phyloP scores from a whole-genome alignment of 2,329 filamentous ascomycete species.

The Aspergillus aculeatinus region DNA sequence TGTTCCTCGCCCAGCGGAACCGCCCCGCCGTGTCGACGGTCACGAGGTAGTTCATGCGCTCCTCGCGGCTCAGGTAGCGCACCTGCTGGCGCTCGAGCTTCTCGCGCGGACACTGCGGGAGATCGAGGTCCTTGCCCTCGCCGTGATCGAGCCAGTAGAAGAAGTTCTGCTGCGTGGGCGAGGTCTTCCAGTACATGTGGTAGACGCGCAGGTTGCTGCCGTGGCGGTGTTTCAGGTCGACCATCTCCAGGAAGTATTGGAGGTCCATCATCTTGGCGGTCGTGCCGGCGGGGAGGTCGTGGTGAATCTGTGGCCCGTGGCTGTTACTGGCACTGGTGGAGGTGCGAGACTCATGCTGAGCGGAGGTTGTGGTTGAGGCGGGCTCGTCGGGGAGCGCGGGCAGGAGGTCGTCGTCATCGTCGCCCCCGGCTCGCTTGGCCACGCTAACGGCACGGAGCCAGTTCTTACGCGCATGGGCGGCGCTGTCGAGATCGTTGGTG shows the following conservation, averaged over 20 bases:
- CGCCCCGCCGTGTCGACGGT: constrained; percentile 70
- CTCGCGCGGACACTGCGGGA: constrained; percentile 70
- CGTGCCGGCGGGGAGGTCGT: constrained; percentile 57
- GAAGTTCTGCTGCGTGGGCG: constrained; percentile 79
- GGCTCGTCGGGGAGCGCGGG: constrained; percentile 29
- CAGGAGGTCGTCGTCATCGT: constrained; percentile 49
- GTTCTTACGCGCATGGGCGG: constrained; percentile 59
- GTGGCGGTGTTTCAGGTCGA: constrained; percentile 82
- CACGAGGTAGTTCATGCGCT: constrained; percentile 77
- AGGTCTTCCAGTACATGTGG: constrained; percentile 78
- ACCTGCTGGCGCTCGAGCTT: constrained; percentile 75
- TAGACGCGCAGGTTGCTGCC: constrained; percentile 79
- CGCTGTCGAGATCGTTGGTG: constrained; percentile 14
- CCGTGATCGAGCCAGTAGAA: constrained; percentile 92
- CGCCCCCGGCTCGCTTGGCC: constrained; percentile 68
- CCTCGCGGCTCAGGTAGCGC: constrained; percentile 78
- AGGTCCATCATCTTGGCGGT: constrained; percentile 78
- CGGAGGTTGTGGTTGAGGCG: not conserved
- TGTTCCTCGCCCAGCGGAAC: constrained; percentile 86
- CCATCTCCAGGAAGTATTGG: constrained; percentile 83
- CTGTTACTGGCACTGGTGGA: not conserved
- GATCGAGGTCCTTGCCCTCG: constrained; percentile 67
- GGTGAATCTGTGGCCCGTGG: constrained; percentile 29
- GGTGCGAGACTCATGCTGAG: not conserved
- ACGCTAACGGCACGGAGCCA: constrained; percentile 75